A percentile compares a stretch with the other conserved stretches of the same genome.
These are phyloP conservation scores for Candida sp. DNA, from an alignment of 1,139 yeast genomes.

Conservation along the genomic window DNA sequence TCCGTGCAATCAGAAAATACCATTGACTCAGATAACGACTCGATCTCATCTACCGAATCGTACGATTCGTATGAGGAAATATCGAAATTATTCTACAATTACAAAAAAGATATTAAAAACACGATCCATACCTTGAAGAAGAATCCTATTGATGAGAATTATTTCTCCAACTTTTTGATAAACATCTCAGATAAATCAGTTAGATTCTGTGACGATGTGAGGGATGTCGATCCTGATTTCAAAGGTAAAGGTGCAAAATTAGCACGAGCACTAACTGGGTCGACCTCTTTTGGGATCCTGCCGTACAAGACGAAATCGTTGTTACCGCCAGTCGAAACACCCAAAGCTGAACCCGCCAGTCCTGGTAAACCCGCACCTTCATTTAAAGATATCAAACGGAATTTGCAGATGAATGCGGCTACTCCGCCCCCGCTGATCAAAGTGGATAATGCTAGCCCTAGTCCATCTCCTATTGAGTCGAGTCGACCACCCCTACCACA, in stretches of 20 bases:
- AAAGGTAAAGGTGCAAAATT: constrained; percentile 43
- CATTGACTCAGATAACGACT: constrained; percentile 2
- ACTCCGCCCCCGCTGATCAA: constrained; percentile 6
- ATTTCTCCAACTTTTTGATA: constrained; percentile 27
- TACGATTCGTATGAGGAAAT: constrained; percentile 42
- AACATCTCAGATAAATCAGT: constrained; percentile 38
- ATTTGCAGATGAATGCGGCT: constrained; percentile 14
- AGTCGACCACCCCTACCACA: constrained; percentile 12
- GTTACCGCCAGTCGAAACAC: constrained; percentile 27
- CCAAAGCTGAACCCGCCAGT: constrained; percentile 8
- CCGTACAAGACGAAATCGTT: constrained; percentile 44
- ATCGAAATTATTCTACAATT: constrained; percentile 26
- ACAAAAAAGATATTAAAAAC: constrained; percentile 20
- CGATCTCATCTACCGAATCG: constrained; percentile 24
- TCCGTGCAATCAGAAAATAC: constrained; percentile 19
- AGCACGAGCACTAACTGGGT: constrained; percentile 46
- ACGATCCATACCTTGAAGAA: constrained; percentile 13
- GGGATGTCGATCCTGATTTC: constrained; percentile 37
- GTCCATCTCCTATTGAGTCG: background rate
- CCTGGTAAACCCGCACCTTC: constrained; percentile 19
- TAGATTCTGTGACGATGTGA: constrained; percentile 34
- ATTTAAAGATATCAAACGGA: constrained; percentile 35
- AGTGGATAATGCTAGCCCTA: constrained; percentile 3
- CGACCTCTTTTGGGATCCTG: constrained; percentile 34
- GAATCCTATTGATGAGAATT: constrained; percentile 22